Evolutionary conservation across 163 green algal species (phyloP).

Genomic region (Scenedesmus sp.): DNA sequence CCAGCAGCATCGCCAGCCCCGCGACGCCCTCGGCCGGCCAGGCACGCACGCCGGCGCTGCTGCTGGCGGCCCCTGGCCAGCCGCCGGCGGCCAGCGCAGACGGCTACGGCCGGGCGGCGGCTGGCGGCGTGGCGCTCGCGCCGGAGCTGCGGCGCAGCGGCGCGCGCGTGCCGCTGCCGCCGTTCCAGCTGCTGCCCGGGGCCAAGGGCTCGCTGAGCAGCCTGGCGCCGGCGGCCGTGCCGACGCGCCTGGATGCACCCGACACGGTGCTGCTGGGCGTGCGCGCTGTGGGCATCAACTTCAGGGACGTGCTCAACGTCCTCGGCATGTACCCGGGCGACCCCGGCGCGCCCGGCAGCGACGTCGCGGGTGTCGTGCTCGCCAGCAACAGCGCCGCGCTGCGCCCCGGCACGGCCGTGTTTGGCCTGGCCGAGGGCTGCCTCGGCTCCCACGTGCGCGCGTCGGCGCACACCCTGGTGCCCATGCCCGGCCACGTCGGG

Average conservation of each 20-base stretch:
- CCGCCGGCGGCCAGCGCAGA: too few species aligned
- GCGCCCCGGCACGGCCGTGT: slow-evolving; percentile 67
- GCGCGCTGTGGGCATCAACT: slow-evolving; percentile 89
- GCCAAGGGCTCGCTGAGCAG: slow-evolving; percentile 53
- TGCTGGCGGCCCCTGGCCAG: too few species aligned
- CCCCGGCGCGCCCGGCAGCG: slow-evolving; percentile 75
- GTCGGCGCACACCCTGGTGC: slow-evolving; percentile 54
- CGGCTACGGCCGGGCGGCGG: too few species aligned
- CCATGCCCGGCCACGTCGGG: slow-evolving; percentile 59
- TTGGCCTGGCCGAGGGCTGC: slow-evolving; percentile 82
- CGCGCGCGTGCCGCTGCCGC: background rate
- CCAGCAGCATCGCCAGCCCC: too few species aligned
- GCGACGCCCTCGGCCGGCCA: too few species aligned
- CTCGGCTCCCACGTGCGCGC: slow-evolving; percentile 70
- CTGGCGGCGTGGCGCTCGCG: too few species aligned
- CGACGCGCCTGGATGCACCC: background rate
- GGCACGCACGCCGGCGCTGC: too few species aligned
- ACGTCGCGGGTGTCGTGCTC: slow-evolving; percentile 82
- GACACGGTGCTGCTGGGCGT: slow-evolving; percentile 64
- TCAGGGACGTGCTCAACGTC: slow-evolving; percentile 58
- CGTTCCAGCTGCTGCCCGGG: slow-evolving; percentile 56
- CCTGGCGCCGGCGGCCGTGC: slow-evolving; percentile 24
- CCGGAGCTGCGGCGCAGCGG: slow-evolving; percentile 31
- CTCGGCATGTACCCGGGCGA: slow-evolving; percentile 79
- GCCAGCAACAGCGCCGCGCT: slow-evolving; percentile 2